Evolutionary conservation across 495 filamentous ascomycete species (phyloP), one percentile per base, ranked within the genome.

Genomic region (Aspergillus mulundensis): DNA sequence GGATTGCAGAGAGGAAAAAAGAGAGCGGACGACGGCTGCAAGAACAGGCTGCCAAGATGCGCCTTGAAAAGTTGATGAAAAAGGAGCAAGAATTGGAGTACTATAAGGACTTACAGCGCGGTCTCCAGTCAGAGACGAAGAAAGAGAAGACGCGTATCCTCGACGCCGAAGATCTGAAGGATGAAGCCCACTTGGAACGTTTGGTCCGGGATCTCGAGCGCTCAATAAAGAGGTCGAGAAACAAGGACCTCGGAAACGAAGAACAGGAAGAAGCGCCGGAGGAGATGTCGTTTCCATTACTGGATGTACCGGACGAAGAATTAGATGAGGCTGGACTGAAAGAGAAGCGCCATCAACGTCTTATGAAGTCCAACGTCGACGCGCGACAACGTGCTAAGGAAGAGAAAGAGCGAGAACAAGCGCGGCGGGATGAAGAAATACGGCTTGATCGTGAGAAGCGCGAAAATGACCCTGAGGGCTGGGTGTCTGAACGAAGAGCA

Each of bases 51-150:
- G 93, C 94, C 3, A 97, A 95, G 67, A 95, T 96, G 88, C 83
- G 94, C 16, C 72, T 98, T 5, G 95, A 98, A 42, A 91, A 95
- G 69, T 76, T 98, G 20, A 89, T 97, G 64, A 88, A 88, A 62
- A 97, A 97, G 70, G 94, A 98, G 70, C 84, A 95, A 66, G 93
- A 97, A 63, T 72, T 97, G 14, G 93, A 95, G 54, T 97, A 95
- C 67, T 96, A 90, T 77, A 90, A 89, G 64, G 82, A 90, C 50
- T 74, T 98, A 5, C 88, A 91, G 54, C 67, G 72, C 15, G 81
- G 79, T 16, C 70, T 95, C 7, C 79, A 82, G 30, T 78, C 84
- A 19, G 79, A 80, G 48, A 89, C 84, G 16, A 98, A 98, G 71
- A 96, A 97, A 64, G 93, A 97, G 61, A 83, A 80, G 7, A 90